phyloP scores from a whole-genome alignment of 179 eudicot species.

The Spergularia azorica region DNA sequence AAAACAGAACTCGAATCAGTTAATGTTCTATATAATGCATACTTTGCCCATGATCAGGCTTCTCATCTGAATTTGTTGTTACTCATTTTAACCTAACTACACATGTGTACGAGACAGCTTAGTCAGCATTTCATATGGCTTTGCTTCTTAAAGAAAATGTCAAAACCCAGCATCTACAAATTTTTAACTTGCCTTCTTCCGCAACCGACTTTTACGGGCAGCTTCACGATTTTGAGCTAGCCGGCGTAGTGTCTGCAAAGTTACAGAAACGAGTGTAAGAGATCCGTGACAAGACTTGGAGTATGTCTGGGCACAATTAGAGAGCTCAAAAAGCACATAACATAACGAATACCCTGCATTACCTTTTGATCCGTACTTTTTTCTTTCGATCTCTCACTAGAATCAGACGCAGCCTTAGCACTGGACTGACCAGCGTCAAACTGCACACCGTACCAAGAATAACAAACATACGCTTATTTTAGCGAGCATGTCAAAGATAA shows the following conservation, averaged over 20 bases:
- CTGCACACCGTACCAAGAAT: constrained; percentile 25
- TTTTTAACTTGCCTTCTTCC: constrained; percentile 64
- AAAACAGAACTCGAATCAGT: not conserved
- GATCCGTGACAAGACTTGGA: not conserved
- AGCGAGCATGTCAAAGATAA: not conserved
- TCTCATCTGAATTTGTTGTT: not conserved
- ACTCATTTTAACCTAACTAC: not conserved
- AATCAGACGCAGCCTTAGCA: constrained; percentile 57
- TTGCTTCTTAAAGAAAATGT: not conserved
- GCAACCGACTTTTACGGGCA: constrained; percentile 91
- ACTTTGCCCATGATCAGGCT: not conserved
- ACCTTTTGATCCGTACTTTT: constrained; percentile 86
- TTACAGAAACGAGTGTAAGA: not conserved
- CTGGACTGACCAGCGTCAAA: constrained; percentile 41
- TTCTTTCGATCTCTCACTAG: constrained; percentile 85
- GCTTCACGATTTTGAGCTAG: constrained; percentile 99
- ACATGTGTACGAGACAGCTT: not conserved
- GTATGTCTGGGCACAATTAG: not conserved
- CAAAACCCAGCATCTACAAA: not conserved
- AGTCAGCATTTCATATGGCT: not conserved
- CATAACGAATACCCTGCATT: not conserved
- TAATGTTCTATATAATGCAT: not conserved
- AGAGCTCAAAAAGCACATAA: not conserved
- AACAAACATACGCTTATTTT: constrained; percentile 2
- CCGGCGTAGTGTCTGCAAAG: constrained; percentile 75